phyloP scores from a whole-genome alignment of 78 protist species.

The Goniomonas avonlea region DNA sequence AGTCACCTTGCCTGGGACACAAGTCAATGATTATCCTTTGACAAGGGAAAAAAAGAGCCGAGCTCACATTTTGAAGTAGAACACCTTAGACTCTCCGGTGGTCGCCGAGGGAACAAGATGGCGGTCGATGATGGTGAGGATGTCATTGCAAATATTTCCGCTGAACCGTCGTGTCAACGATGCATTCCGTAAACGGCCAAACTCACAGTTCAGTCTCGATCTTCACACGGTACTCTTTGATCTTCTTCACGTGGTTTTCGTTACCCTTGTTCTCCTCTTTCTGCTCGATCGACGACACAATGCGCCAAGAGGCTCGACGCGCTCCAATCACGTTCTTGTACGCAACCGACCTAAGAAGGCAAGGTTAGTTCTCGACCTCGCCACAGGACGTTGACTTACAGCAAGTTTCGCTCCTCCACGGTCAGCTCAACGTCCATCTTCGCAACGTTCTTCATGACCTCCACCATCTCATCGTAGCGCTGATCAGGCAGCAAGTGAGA shows the following conservation, averaged over 20 bases:
- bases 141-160: slow-evolving; percentile 64
- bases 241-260: background rate
- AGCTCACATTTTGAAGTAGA: slow-evolving; percentile 93
- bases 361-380: too few relatives aligned
- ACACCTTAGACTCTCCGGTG: slow-evolving; percentile 76
- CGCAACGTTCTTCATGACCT: slow-evolving; percentile 85
- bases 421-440: slow-evolving; percentile 71
- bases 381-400: too few relatives aligned
- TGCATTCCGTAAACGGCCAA: too few relatives aligned
- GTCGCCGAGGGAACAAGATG: slow-evolving; percentile 70
- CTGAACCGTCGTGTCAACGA: too few relatives aligned
- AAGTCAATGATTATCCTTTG: too few relatives aligned
- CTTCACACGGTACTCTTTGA: background rate
- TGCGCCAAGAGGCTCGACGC: slow-evolving; percentile 95
- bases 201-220: slow-evolving; percentile 69
- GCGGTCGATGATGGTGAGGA: slow-evolving; percentile 64
- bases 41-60: too few relatives aligned
- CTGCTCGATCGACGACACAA: slow-evolving; percentile 76
- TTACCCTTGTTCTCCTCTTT: background rate
- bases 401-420: slow-evolving; percentile 93
- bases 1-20: slow-evolving; percentile 97
- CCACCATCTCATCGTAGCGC: slow-evolving; percentile 80
- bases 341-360: too few relatives aligned
- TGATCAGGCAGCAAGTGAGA: too few relatives aligned
- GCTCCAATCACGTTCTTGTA: slow-evolving; percentile 97